Evolutionary conservation across 768 basidiomycete species (phyloP).

Genomic region (Bullera alba): DNA sequence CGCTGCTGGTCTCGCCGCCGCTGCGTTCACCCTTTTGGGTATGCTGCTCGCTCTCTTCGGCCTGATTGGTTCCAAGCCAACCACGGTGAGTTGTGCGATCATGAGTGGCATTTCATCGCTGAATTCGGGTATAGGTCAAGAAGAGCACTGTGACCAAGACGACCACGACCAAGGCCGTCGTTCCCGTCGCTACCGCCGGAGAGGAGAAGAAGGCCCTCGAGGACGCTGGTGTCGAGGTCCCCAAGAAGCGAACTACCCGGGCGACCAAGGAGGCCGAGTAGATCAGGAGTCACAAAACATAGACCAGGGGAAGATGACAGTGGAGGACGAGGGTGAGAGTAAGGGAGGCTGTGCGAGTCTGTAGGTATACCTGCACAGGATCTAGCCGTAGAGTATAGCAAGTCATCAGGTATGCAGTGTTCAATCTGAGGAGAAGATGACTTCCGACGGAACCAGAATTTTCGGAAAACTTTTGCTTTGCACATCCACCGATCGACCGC

Average conservation of each 20-base stretch:
- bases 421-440: background rate
- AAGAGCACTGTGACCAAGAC: constrained; percentile 60
- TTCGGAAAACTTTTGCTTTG: background rate
- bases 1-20: constrained; percentile 66
- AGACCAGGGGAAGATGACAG: background rate
- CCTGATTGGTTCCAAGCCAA: constrained; percentile 56
- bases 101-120: background rate
- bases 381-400: background rate
- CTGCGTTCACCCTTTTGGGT: constrained; percentile 70
- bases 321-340: background rate
- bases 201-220: constrained; percentile 32
- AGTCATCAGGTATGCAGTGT: background rate
- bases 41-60: constrained; percentile 76
- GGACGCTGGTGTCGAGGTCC: constrained; percentile 27
- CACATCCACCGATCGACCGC: background rate
- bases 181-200: constrained; percentile 34
- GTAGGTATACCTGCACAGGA: background rate
- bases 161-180: constrained; percentile 8
- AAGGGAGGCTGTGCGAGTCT: background rate
- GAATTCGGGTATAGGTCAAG: constrained; percentile 16
- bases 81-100: constrained; percentile 28
- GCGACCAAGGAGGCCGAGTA: constrained; percentile 28
- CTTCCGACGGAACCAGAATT: background rate
- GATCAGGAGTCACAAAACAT: background rate
- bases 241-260: constrained; percentile 31